A percentile compares a stretch with the other conserved stretches of the same genome.
These are phyloP conservation scores for Pseudocercospora macadamiae DNA, from an alignment of 2,329 filamentous ascomycete species.

Conservation along the genomic window DNA sequence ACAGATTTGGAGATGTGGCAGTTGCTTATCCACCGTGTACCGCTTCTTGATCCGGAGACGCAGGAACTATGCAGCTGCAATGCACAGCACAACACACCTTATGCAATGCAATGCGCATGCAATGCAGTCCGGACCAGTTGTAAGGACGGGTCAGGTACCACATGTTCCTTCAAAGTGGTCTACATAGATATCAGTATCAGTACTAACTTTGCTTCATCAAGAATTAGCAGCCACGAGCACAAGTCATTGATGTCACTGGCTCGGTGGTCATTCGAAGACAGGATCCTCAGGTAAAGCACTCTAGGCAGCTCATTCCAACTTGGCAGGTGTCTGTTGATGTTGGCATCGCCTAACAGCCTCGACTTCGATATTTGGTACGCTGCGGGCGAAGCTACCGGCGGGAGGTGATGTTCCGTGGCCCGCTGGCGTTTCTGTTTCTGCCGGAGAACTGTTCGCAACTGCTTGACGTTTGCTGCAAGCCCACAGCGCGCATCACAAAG, in stretches of 20 bases:
- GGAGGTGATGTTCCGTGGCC: not conserved
- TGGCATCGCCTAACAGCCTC: not conserved
- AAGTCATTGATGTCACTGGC: not conserved
- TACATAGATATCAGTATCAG: not conserved
- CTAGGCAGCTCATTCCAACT: not conserved
- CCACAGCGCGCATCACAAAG: not conserved
- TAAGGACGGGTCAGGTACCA: not conserved
- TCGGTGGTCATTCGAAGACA: not conserved
- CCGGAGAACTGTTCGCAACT: not conserved
- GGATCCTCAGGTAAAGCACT: too few species aligned
- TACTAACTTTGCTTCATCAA: not conserved
- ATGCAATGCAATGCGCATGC: not conserved
- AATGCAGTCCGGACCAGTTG: not conserved
- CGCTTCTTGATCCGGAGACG: not conserved
- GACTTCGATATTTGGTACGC: not conserved
- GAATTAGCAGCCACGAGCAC: not conserved
- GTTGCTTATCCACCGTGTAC: not conserved
- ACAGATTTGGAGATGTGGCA: not conserved
- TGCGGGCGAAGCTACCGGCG: not conserved
- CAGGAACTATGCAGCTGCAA: not conserved
- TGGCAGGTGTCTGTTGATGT: not conserved
- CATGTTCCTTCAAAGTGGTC: not conserved
- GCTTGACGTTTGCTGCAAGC: not conserved
- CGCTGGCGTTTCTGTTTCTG: not conserved
- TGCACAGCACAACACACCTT: not conserved